These are phyloP conservation scores for Plantago elongata DNA, from an alignment of 257 asterid species.

Conservation along the genomic window DNA sequence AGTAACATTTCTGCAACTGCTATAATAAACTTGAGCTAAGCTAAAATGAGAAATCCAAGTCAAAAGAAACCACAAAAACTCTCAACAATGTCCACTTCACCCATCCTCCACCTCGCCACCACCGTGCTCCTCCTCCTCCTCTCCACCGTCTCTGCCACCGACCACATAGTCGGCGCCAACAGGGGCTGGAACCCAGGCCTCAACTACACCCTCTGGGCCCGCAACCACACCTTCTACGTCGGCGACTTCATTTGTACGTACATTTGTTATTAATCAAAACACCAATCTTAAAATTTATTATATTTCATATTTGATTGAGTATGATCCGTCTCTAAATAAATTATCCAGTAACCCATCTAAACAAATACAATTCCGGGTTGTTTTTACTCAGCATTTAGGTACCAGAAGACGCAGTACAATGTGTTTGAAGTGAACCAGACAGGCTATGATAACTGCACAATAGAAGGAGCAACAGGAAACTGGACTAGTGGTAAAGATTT, in stretches of 20 bases:
- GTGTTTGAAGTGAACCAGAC: slow-evolving; percentile 81
- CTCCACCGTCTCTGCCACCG: slow-evolving; percentile 57
- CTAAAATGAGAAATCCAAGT: slow-evolving; percentile 5
- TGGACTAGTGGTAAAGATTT: slow-evolving; percentile 93
- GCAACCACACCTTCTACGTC: slow-evolving; percentile 81
- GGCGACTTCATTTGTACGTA: slow-evolving; percentile 73
- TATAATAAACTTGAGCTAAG: no score
- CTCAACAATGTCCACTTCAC: slow-evolving; percentile 41
- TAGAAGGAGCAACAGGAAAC: slow-evolving; percentile 65
- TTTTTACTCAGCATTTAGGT: slow-evolving; percentile 58
- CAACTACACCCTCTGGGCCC: slow-evolving; percentile 92
- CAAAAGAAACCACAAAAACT: slow-evolving; percentile 1
- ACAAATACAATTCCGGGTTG: no score
- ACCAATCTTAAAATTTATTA: no score
- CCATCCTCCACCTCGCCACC: slow-evolving; percentile 31
- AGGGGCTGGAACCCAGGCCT: slow-evolving; percentile 90
- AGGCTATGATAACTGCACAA: slow-evolving; percentile 81
- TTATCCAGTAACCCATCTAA: background rate
- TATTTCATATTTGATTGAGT: no score
- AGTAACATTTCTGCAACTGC: no score
- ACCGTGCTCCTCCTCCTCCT: slow-evolving; percentile 41
- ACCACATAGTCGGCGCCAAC: slow-evolving; percentile 96
- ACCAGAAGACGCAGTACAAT: slow-evolving; percentile 75
- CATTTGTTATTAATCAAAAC: background rate
- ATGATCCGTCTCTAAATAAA: no score